Evolutionary conservation across 2,329 filamentous ascomycete genomes (phyloP), one percentile per base, ranked within the genome.

Genomic region (Pseudopyricularia javanii): DNA sequence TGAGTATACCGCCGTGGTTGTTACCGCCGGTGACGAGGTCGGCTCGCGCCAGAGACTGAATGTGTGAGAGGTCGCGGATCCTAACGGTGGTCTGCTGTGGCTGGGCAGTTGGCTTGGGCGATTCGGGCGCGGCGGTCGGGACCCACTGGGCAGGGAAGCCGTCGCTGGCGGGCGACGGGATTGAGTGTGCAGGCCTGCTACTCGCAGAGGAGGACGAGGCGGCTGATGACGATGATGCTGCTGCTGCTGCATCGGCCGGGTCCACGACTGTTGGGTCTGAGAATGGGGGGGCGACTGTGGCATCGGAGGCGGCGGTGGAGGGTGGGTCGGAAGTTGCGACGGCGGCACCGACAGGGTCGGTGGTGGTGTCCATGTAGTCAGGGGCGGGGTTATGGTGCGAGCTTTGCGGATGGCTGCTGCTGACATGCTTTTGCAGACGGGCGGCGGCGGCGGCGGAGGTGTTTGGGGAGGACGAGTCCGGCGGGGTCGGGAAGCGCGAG

Each of bases 1-100:
- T 74, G 53, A 74, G 67, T 53, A 72, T 72, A 60, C 77, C 71
- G 58, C 75, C 59, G 2, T 69, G 70, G 53, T 70, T 66, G 37
- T 43, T 43, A 20, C 37, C 37, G n/a, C 70, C 70, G 24, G 72
- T 82, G 63, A 85, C 74, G 55, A 84, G 72, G 58, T 95, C 88
- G 57, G 91, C 85, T 57, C 78, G 83, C 26, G 89, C 90, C 57
- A 98, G 85, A 64, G 81, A 89, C 65, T 93, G 88, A 56, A 98
- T 91, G 64, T 98, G 93, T 43, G 85, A 86, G 50, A 98, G 74
- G 66, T 95, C 90, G 62, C 87, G 86, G 45, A 98, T 83, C 64
- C 87, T 86, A 63, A 97, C 87, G 3, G 77, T 76, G 11, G 67
- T 72, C 52, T 77, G 74, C 51, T 68, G 65, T 54, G 69, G 67